Percentiles rank a stretch among this genome's conserved stretches.
Evolutionary conservation across 106 monocot genomes (phyloP).

Genomic region (Acorus gramineus): DNA sequence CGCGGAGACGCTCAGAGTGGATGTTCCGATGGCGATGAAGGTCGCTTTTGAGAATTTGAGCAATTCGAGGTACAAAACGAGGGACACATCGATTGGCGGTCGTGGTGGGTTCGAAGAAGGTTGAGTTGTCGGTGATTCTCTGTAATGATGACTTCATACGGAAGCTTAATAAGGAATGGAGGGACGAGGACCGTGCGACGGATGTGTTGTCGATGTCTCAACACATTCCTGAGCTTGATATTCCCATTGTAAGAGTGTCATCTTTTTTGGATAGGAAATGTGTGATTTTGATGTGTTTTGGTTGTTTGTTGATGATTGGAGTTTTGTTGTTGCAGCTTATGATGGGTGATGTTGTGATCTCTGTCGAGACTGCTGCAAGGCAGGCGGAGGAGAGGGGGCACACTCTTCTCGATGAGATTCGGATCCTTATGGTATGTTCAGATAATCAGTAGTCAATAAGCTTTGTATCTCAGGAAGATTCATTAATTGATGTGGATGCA

Average conservation of each 20-base stretch:
- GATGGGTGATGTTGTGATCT: slow-evolving; percentile 88
- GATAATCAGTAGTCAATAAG: not conserved
- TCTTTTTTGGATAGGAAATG: too few relatives aligned
- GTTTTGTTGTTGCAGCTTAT: slow-evolving; percentile 41
- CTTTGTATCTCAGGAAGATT: not conserved
- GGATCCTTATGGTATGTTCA: slow-evolving; percentile 61
- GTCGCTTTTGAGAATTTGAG: slow-evolving; percentile 74
- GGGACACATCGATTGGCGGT: slow-evolving; percentile 62
- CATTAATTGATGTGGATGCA: not conserved
- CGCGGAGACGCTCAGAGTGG: slow-evolving; percentile 72
- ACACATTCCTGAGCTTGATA: slow-evolving; percentile 70
- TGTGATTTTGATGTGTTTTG: too few relatives aligned
- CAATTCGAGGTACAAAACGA: slow-evolving; percentile 62
- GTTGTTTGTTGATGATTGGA: not conserved
- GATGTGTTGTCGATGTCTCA: slow-evolving; percentile 94
- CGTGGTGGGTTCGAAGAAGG: slow-evolving; percentile 76
- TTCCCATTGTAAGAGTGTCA: slow-evolving; percentile 60
- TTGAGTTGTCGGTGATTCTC: slow-evolving; percentile 72
- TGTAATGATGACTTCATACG: slow-evolving; percentile 85
- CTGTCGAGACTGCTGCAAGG: slow-evolving; percentile 88
- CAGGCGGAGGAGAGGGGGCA: slow-evolving; percentile 87
- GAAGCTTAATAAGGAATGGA: slow-evolving; percentile 90
- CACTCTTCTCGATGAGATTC: slow-evolving; percentile 86
- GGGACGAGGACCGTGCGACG: slow-evolving; percentile 71
- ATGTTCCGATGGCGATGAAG: slow-evolving; percentile 91